Evolutionary conservation across 305 asterid genomes (phyloP).

Genomic region (Fraxinus nigra): DNA sequence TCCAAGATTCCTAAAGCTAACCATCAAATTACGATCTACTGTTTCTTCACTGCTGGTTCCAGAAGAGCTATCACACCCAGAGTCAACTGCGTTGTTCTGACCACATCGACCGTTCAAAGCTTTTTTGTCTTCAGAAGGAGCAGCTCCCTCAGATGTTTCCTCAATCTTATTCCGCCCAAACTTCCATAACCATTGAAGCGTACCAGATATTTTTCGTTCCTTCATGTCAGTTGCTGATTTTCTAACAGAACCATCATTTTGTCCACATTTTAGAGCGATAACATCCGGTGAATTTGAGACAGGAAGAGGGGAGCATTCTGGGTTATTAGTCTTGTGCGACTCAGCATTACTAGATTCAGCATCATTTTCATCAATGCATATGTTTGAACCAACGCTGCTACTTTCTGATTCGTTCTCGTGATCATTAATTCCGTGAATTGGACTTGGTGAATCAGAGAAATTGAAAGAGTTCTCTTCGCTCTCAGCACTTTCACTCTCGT

Average conservation of each 20-base stretch:
- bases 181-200: constrained; percentile 76
- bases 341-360: constrained; percentile 27
- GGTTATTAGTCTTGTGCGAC: constrained; percentile 29
- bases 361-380: constrained; percentile 48
- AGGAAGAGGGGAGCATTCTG: constrained; percentile 37
- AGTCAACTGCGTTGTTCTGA: constrained; percentile 25
- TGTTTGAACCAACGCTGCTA: constrained; percentile 84
- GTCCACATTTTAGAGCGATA: constrained; percentile 28
- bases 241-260: constrained; percentile 33
- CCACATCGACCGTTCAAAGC: constrained; percentile 27
- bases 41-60: constrained; percentile 59
- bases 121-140: constrained; percentile 35
- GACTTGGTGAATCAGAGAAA: constrained; percentile 49
- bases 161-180: constrained; percentile 56
- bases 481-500: constrained; percentile 32
- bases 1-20: constrained; percentile 72
- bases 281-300: constrained; percentile 34
- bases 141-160: constrained; percentile 43
- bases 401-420: constrained; percentile 47
- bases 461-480: constrained; percentile 54
- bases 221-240: constrained; percentile 35
- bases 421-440: constrained; percentile 31
- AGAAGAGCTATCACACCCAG: constrained; percentile 35
- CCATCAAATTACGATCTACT: constrained; percentile 58
- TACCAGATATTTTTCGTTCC: constrained; percentile 54